A percentile compares a stretch with the other conserved stretches of the same genome.
These are phyloP conservation scores for Exophiala phaeomuriformis DNA, from an alignment of 2,329 filamentous ascomycete species.

Conservation along the genomic window DNA sequence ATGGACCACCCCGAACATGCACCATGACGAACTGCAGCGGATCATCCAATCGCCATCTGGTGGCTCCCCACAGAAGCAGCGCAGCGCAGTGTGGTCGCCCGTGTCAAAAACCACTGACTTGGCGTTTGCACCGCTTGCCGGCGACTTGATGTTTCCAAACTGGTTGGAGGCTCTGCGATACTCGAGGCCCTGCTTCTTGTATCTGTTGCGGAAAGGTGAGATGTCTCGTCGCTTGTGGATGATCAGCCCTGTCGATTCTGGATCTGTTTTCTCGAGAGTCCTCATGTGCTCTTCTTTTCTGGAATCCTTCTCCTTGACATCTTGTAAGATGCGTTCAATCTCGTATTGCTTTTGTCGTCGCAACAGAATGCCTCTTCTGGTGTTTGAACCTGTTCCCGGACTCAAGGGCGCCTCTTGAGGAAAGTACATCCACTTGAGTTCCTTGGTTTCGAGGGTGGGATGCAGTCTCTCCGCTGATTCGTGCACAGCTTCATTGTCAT, in stretches of 20 bases:
- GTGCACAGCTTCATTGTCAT: neutral
- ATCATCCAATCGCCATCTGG: constrained; percentile 7
- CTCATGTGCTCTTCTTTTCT: neutral
- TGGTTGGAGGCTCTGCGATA: constrained; percentile 1
- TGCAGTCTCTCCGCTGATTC: constrained; percentile 9
- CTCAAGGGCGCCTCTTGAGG: constrained; percentile 5
- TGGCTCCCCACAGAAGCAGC: constrained; percentile 16
- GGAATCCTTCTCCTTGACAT: neutral
- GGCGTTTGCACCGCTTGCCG: neutral
- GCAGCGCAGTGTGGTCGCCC: neutral
- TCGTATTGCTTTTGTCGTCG: constrained; percentile 19
- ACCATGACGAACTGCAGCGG: constrained; percentile 13
- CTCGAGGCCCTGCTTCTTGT: constrained; percentile 22
- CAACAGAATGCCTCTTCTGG: constrained; percentile 2
- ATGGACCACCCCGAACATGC: constrained; percentile 19
- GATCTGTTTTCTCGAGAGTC: neutral
- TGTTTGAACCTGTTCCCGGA: constrained; percentile 9
- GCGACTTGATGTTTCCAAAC: neutral
- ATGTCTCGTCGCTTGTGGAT: neutral
- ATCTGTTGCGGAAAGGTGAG: constrained; percentile 12
- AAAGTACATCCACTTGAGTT: constrained; percentile 4
- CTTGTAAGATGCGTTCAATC: constrained; percentile 4
- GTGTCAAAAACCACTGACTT: neutral
- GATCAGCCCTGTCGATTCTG: neutral
- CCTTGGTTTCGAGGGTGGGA: constrained; percentile 2